A percentile compares a stretch with the other conserved stretches of the same genome.
phyloP scores from a whole-genome alignment of 2,329 filamentous ascomycete species.

The Claviceps fusiformis region DNA sequence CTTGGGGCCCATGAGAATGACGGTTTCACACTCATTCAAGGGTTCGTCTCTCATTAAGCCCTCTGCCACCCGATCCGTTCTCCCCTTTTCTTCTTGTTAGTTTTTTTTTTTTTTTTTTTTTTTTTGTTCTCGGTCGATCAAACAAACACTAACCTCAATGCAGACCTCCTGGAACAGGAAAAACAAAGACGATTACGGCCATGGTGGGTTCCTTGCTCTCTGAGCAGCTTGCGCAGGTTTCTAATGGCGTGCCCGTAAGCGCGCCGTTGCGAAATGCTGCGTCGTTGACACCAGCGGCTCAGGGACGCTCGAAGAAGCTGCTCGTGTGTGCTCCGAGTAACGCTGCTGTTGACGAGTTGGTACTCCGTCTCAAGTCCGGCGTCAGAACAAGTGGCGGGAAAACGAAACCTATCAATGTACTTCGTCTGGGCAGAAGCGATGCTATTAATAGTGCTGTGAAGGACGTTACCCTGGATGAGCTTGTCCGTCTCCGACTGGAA shows the following conservation, averaged over 20 bases:
- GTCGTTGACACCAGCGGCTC: constrained; percentile 11
- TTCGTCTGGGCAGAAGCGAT: constrained; percentile 81
- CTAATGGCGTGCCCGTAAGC: constrained; percentile 19
- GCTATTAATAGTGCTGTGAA: constrained; percentile 80
- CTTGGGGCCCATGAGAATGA: constrained; percentile 89
- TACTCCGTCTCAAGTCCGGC: constrained; percentile 80
- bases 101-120: neutral
- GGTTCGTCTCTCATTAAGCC: constrained; percentile 29
- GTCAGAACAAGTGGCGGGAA: constrained; percentile 65
- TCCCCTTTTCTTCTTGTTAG: neutral
- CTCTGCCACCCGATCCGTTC: no score
- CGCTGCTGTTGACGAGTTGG: constrained; percentile 89
- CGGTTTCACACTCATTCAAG: constrained; percentile 92
- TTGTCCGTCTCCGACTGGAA: constrained; percentile 64
- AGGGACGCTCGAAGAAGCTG: constrained; percentile 56
- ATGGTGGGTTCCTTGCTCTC: constrained; percentile 73
- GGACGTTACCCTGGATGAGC: constrained; percentile 85
- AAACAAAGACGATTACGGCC: constrained; percentile 95
- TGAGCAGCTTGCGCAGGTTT: constrained; percentile 22
- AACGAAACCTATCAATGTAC: constrained; percentile 65
- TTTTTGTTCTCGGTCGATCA: no score
- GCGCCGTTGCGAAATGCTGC: constrained; percentile 16
- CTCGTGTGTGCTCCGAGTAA: constrained; percentile 98
- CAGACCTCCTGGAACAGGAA: constrained; percentile 86
- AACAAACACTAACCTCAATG: constrained; percentile 17